Conservation (phyloP, 306 rosid species). For the Inga leiocalycina region DNA sequence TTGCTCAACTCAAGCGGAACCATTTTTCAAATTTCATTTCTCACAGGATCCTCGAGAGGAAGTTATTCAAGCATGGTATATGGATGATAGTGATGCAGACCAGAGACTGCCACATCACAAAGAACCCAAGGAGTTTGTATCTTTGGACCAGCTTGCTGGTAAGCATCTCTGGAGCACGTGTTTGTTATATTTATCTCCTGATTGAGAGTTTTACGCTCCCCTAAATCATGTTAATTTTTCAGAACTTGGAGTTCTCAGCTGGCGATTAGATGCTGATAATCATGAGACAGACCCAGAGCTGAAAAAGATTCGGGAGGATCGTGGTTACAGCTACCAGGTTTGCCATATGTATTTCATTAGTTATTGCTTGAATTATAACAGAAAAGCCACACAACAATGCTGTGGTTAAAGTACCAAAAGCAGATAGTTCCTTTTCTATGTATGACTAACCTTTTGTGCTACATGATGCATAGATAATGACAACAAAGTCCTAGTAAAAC, state of each 20-base stretch:
- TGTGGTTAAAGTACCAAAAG: background rate
- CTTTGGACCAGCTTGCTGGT: constrained; percentile 80
- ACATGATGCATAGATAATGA: background rate
- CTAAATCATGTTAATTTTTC: constrained; percentile 32
- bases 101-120: constrained; percentile 94
- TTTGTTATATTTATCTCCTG: constrained; percentile 14
- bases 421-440: background rate
- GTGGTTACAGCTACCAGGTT: constrained; percentile 90
- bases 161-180: constrained; percentile 31
- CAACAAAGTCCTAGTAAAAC: background rate
- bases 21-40: constrained; percentile 23
- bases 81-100: constrained; percentile 93
- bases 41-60: constrained; percentile 90
- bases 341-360: constrained; percentile 26
- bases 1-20: constrained; percentile 10
- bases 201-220: background rate
- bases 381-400: background rate
- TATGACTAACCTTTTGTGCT: background rate
- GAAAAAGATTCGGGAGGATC: constrained; percentile 89
- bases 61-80: constrained; percentile 96
- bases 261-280: constrained; percentile 87
- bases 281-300: constrained; percentile 82
- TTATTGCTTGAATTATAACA: background rate
- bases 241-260: constrained; percentile 99
- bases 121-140: constrained; percentile 84